Evolutionary conservation across 352 stramenopile genomes (phyloP).

Genomic region (Globisporangium lucens): DNA sequence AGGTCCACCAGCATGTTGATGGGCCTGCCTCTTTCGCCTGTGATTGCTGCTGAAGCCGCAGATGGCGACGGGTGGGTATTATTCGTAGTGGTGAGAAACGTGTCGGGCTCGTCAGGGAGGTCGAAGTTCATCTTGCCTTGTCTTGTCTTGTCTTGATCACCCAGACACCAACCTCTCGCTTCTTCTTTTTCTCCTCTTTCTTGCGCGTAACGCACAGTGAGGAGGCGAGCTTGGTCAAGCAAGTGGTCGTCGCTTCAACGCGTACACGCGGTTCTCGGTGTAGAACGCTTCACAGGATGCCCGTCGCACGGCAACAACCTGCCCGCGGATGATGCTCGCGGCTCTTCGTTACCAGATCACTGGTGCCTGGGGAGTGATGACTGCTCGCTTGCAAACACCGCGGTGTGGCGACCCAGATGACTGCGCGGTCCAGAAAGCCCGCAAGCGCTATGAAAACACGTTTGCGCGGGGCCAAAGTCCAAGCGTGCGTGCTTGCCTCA

Average conservation of each 20-base stretch:
- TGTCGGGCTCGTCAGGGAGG: background rate
- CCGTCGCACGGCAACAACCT: background rate
- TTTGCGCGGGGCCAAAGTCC: too few relatives aligned
- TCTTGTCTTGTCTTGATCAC: background rate
- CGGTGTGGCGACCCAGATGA: background rate
- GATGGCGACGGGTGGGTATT: background rate
- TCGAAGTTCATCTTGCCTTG: conserved; percentile 1
- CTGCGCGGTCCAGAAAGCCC: background rate
- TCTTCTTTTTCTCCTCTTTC: background rate
- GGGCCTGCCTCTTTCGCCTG: background rate
- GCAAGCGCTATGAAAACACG: too few relatives aligned
- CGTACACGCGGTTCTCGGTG: background rate
- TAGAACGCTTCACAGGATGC: background rate
- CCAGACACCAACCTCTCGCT: too few relatives aligned
- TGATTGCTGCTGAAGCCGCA: background rate
- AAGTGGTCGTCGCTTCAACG: background rate
- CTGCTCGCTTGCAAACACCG: background rate
- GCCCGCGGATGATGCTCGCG: background rate
- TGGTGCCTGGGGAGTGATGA: too few relatives aligned
- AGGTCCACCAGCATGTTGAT: conserved; percentile 16
- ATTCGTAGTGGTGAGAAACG: background rate
- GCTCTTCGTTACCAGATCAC: too few relatives aligned
- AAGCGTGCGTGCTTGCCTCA: too few relatives aligned
- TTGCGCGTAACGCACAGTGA: background rate
- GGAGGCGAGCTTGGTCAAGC: background rate